These are phyloP conservation scores for Globisporangium polare DNA, from an alignment of 352 stramenopile genomes.

Conservation along the genomic window DNA sequence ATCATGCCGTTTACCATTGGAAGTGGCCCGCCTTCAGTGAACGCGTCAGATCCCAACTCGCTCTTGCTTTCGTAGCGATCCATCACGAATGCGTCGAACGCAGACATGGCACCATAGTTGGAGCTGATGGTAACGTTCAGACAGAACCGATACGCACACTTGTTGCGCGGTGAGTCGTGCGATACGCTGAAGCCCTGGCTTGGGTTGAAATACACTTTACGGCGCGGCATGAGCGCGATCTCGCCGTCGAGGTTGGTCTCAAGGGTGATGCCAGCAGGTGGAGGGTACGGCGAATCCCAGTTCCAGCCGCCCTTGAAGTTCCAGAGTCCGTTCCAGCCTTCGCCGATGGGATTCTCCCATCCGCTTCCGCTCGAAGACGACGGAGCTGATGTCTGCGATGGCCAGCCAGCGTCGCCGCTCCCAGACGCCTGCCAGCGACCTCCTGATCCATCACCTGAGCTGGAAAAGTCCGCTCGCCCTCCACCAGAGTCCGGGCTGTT, in stretches of 20 bases:
- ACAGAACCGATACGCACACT: conserved; percentile 17
- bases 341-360: neutral
- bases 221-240: neutral
- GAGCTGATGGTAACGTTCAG: conserved; percentile 38
- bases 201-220: conserved; percentile 4
- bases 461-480: neutral
- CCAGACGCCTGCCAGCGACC: neutral
- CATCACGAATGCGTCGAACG: conserved; percentile 49
- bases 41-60: conserved; percentile 8
- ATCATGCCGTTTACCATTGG: conserved; percentile 33
- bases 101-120: conserved; percentile 40
- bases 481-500: neutral
- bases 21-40: conserved; percentile 8
- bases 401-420: neutral
- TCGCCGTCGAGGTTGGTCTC: conserved; percentile 1
- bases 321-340: neutral
- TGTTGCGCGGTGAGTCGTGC: neutral
- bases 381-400: neutral
- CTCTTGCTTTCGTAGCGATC: conserved; percentile 34
- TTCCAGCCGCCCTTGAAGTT: conserved; percentile 4
- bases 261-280: neutral
- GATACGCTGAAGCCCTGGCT: neutral
- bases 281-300: conserved; percentile 4
- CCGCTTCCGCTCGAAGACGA: neutral
- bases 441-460: neutral